These are phyloP conservation scores for Aspergillus chevalieri DNA, from an alignment of 2,329 filamentous ascomycete genomes.

Conservation along the genomic window DNA sequence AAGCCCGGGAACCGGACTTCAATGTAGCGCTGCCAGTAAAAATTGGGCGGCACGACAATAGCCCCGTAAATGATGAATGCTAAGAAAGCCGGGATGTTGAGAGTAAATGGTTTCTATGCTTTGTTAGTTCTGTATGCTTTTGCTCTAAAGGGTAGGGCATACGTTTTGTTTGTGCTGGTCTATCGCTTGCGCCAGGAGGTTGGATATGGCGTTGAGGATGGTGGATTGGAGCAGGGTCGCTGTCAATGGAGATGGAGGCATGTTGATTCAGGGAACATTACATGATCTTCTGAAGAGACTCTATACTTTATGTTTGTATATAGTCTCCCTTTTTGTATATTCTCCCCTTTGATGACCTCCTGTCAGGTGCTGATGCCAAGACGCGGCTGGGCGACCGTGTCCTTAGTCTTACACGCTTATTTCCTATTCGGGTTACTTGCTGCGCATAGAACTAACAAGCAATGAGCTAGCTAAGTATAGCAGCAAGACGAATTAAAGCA, in stretches of 20 bases:
- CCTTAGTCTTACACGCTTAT: neutral
- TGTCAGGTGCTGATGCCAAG: neutral
- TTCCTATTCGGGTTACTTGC: neutral
- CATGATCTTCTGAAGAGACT: neutral
- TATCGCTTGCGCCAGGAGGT: conserved; percentile 33
- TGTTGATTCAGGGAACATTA: neutral
- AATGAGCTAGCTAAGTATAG: too few relatives aligned
- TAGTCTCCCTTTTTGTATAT: neutral
- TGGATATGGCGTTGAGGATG: conserved; percentile 33
- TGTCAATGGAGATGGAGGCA: conserved; percentile 21
- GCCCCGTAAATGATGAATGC: conserved; percentile 72
- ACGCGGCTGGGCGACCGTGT: conserved; percentile 1
- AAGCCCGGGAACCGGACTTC: conserved; percentile 68
- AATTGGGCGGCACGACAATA: conserved; percentile 73
- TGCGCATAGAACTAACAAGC: neutral
- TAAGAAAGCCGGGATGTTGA: conserved; percentile 63
- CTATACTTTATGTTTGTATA: neutral
- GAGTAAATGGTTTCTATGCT: conserved; percentile 50
- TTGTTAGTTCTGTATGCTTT: neutral
- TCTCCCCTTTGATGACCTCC: neutral
- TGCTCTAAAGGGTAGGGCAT: conserved; percentile 5
- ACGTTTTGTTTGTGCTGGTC: conserved; percentile 31
- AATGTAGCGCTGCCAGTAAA: conserved; percentile 75
- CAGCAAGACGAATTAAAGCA: too few relatives aligned
- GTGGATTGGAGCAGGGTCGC: conserved; percentile 33